Conservation (phyloP, 2,329 filamentous ascomycete species). For the Alternaria consortialis region DNA sequence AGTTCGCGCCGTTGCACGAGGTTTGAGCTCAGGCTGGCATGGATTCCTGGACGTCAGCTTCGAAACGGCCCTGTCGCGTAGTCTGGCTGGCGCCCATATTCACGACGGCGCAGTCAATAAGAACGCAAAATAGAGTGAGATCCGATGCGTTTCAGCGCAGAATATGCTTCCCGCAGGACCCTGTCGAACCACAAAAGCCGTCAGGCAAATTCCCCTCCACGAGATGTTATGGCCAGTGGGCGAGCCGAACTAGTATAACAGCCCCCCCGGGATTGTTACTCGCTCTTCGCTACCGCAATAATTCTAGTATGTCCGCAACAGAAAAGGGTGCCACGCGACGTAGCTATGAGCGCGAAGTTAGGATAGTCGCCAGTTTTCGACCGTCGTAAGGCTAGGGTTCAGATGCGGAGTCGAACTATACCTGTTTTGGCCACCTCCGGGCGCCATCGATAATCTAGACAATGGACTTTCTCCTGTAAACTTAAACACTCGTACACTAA, state of each 20-base stretch:
- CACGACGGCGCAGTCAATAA: not conserved
- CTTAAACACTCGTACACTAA: slow-evolving; percentile 3
- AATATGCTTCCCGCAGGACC: not conserved
- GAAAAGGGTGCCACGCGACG: not conserved
- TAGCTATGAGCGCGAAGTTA: slow-evolving; percentile 5
- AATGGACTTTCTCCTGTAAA: not conserved
- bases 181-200: too few relatives aligned
- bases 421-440: not conserved
- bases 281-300: not conserved
- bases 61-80: slow-evolving; percentile 5
- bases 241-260: not conserved
- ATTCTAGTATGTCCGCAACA: not conserved
- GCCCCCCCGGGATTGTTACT: not conserved
- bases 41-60: slow-evolving; percentile 3
- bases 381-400: not conserved
- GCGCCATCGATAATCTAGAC: slow-evolving; percentile 3
- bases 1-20: slow-evolving; percentile 10
- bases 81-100: not conserved
- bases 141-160: not conserved
- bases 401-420: not conserved
- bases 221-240: not conserved
- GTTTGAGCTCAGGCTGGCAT: not conserved
- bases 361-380: not conserved
- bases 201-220: not conserved
- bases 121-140: too few relatives aligned